Conservation (phyloP, 306 rosid genomes). For the Canavalia gladiata region DNA sequence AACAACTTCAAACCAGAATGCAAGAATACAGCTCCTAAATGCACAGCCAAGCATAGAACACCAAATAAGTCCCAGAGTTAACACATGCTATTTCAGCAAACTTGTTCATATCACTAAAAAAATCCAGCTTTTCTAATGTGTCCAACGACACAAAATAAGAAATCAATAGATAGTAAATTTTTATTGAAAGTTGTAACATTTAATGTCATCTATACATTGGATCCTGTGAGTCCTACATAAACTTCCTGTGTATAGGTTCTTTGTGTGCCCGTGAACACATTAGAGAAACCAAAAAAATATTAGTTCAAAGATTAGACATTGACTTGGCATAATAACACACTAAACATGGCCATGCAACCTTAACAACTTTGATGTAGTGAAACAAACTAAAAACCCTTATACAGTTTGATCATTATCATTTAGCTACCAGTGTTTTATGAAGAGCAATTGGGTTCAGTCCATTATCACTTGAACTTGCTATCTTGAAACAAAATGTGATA, state of each 20-base stretch:
- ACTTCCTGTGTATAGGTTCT: too few relatives aligned
- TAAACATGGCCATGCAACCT: background rate
- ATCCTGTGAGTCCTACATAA: too few relatives aligned
- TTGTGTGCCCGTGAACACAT: too few relatives aligned
- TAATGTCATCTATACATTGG: too few relatives aligned
- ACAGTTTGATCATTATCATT: constrained; percentile 5
- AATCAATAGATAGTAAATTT: too few relatives aligned
- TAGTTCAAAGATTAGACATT: constrained; percentile 11
- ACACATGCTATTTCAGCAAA: background rate
- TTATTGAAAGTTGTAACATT: too few relatives aligned
- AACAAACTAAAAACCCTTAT: background rate
- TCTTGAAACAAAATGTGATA: constrained; percentile 6
- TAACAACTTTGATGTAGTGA: background rate
- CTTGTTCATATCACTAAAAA: background rate
- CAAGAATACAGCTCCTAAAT: background rate
- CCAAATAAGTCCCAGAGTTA: background rate
- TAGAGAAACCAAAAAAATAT: background rate
- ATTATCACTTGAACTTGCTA: background rate
- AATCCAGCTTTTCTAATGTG: too few relatives aligned
- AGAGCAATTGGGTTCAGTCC: background rate
- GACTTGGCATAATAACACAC: background rate
- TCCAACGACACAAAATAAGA: too few relatives aligned
- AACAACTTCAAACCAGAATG: background rate
- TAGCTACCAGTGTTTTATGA: background rate
- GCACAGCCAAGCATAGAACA: background rate